Conservation (phyloP, 352 stramenopile species). For the Pythium oligandrum region DNA sequence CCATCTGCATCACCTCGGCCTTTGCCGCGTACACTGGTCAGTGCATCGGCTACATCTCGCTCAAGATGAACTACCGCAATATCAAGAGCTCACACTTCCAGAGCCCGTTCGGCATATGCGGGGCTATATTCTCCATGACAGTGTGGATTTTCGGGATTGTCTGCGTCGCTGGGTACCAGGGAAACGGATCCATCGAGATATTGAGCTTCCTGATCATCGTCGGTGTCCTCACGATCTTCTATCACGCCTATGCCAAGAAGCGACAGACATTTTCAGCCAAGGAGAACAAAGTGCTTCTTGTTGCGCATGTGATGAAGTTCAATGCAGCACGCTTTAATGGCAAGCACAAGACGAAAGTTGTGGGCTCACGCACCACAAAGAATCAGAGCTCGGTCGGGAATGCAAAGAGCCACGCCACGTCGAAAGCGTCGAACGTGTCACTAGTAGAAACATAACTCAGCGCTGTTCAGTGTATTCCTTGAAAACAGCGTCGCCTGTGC, state of each 20-base stretch:
- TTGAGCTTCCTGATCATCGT: slow-evolving; percentile 7
- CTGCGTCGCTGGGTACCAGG: slow-evolving; percentile 12
- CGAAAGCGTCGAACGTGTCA: neutral
- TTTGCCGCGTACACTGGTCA: slow-evolving; percentile 21
- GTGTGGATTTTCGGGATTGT: slow-evolving; percentile 13
- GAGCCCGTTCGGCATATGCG: slow-evolving; percentile 15
- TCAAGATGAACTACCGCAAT: slow-evolving; percentile 16
- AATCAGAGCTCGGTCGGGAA: slow-evolving; percentile 3
- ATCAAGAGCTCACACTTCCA: slow-evolving; percentile 12
- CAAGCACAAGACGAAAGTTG: slow-evolving; percentile 8
- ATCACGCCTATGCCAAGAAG: slow-evolving; percentile 16
- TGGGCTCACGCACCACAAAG: neutral
- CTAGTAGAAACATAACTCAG: too few species aligned
- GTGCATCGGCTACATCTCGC: slow-evolving; percentile 27
- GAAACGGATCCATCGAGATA: slow-evolving; percentile 7
- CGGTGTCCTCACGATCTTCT: slow-evolving; percentile 7
- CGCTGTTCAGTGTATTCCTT: too few species aligned
- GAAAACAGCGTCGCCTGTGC: too few species aligned
- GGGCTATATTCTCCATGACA: slow-evolving; percentile 9
- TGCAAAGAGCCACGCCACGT: slow-evolving; percentile 1
- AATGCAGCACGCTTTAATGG: slow-evolving; percentile 9
- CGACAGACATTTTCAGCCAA: slow-evolving; percentile 20
- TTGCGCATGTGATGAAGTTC: slow-evolving; percentile 19
- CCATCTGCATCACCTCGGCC: slow-evolving; percentile 14
- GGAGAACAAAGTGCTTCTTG: slow-evolving; percentile 19